Conservation (phyloP, 257 asterid species). For the Cinchona pubescens region DNA sequence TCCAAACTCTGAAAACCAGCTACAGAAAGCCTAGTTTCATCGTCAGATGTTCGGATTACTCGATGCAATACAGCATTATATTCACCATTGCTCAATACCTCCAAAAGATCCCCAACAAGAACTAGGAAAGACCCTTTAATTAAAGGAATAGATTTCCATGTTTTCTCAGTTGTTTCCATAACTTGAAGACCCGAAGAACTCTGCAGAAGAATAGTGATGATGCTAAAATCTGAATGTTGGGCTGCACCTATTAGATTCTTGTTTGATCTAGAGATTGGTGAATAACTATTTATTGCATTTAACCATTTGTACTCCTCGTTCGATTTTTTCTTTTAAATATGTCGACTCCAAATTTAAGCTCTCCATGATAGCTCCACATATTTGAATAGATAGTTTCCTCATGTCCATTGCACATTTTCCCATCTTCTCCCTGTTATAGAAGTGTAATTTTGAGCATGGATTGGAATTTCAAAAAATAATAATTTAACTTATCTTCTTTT, state of each 20-base stretch:
- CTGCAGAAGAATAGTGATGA: constrained; percentile 38
- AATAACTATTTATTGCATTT: constrained; percentile 7
- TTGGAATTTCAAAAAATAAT: too few species aligned
- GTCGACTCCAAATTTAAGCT: constrained; percentile 13
- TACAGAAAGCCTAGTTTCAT: constrained; percentile 31
- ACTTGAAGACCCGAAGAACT: constrained; percentile 35
- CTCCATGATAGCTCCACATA: constrained; percentile 6
- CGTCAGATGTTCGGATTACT: neutral
- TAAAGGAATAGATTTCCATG: neutral
- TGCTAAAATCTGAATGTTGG: constrained; percentile 38
- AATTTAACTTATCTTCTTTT: neutral
- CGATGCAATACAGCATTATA: constrained; percentile 4
- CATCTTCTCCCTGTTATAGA: constrained; percentile 10
- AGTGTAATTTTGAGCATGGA: neutral
- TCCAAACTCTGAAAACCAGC: constrained; percentile 29
- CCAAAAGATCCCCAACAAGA: constrained; percentile 9
- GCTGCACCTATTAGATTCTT: neutral
- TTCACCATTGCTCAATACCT: constrained; percentile 9
- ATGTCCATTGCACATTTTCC: constrained; percentile 11
- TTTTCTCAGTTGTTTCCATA: neutral
- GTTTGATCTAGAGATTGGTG: neutral
- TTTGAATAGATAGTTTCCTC: neutral
- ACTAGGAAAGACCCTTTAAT: neutral
- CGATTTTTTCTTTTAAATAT: neutral
- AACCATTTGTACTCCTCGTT: constrained; percentile 4